Evolutionary conservation across 192 early-diverging fungal genomes (phyloP), one percentile per base, ranked within the genome.

Genomic region (Backusella psychrophila): DNA sequence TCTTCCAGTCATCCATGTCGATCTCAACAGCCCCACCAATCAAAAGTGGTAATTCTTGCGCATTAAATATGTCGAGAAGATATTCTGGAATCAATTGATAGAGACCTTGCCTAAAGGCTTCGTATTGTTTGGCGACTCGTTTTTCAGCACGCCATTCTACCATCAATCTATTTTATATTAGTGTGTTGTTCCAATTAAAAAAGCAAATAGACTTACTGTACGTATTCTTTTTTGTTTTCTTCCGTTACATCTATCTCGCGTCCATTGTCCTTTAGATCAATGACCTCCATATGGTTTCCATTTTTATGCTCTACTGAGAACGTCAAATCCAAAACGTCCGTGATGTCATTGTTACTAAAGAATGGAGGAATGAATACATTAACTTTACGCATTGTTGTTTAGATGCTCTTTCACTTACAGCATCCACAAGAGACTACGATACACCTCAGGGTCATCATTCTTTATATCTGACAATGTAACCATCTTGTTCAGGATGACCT

Each of bases 1-100:
- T 99, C 89, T 95, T 96, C 97, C 97, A 99, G 85, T 99, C 97
- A 52, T 97, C 96, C 4, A 97, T 85, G 84, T 99, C 95, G 69
- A 99, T 95, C 75, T 99, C 96, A 36, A 92, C 92, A 77, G 98
- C 90, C 66, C 97, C 97, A 29, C 97, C 96, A 86, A 99, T 96
- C 67, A 99, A 88, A 63, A 99, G 86, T 81, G 98, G 96, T 65
- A 99, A 87, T 89, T 99, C 97, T 73, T 95, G 93, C 82, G 97
- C 97, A 77, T 99, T 96, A 89, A 99, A 99, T 38, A 99, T 96
- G 34, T 91, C 89, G 42, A 99, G 90, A 59, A 98, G 85, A n/a
- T 99, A 96, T 75, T 93, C 90, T 15, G 96, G 97, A 36, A 99
- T 93, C 41, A 99, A 82, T 83, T 98, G 94, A 80, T 96, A 89